phyloP scores from a whole-genome alignment of 2,329 filamentous ascomycete genomes.

The Neofusicoccum umdonicola region DNA sequence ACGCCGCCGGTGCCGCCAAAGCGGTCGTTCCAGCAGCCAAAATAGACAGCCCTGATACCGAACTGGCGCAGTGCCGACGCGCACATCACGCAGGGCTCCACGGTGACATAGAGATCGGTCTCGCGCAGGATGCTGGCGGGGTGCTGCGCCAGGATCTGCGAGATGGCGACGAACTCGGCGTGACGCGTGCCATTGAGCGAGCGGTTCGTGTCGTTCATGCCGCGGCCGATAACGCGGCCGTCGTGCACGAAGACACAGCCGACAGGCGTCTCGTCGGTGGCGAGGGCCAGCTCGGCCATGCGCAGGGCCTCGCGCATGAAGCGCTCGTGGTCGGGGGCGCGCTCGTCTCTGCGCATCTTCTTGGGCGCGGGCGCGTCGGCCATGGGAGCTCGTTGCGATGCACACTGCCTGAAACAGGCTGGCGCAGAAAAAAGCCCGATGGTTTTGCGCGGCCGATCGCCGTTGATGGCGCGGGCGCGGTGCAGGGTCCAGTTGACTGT shows the following conservation, averaged over 20 bases:
- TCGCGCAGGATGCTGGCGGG: slow-evolving; percentile 67
- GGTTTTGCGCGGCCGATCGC: slow-evolving; percentile 11
- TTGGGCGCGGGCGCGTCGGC: slow-evolving; percentile 4
- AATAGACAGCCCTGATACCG: slow-evolving; percentile 85
- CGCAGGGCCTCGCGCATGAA: slow-evolving; percentile 85
- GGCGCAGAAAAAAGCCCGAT: slow-evolving; percentile 8
- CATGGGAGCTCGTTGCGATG: background rate
- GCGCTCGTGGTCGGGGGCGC: slow-evolving; percentile 43
- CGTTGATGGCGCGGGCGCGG: slow-evolving; percentile 4
- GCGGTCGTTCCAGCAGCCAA: slow-evolving; percentile 92
- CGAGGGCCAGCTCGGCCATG: slow-evolving; percentile 85
- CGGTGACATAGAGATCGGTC: slow-evolving; percentile 88
- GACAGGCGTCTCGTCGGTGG: slow-evolving; percentile 88
- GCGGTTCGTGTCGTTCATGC: slow-evolving; percentile 96
- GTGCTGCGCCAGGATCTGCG: slow-evolving; percentile 62
- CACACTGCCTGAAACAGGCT: background rate
- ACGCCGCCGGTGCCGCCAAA: slow-evolving; percentile 97
- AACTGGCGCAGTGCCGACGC: slow-evolving; percentile 88
- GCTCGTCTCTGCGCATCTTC: background rate
- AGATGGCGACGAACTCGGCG: slow-evolving; percentile 89
- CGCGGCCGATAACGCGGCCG: slow-evolving; percentile 75
- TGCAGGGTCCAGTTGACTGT: background rate
- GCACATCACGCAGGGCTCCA: slow-evolving; percentile 99
- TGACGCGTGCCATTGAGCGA: slow-evolving; percentile 87
- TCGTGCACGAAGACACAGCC: slow-evolving; percentile 90